phyloP scores from a whole-genome alignment of 2,329 filamentous ascomycete genomes.

The Zymoseptoria passerinii region DNA sequence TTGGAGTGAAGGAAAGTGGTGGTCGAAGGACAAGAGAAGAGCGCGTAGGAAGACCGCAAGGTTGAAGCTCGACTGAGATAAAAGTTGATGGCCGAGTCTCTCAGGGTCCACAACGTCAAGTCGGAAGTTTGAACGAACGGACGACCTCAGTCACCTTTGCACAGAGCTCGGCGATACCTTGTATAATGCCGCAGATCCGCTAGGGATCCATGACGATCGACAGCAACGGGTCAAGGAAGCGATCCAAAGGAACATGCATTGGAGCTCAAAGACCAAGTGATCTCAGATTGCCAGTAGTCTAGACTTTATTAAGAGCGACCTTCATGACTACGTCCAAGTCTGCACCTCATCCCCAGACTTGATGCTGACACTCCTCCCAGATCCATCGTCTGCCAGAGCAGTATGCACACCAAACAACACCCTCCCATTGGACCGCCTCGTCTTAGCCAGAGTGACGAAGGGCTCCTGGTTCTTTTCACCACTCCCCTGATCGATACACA shows the following conservation, averaged over 20 bases:
- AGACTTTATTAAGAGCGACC: not conserved
- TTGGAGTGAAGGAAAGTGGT: not conserved
- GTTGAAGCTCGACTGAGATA: not conserved
- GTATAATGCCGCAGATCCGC: too few species aligned
- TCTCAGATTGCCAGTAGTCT: too few species aligned
- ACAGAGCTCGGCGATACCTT: too few species aligned
- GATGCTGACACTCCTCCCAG: conserved; percentile 3
- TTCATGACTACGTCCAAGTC: conserved; percentile 2
- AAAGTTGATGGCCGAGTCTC: not conserved
- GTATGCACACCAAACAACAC: conserved; percentile 83
- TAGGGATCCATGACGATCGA: too few species aligned
- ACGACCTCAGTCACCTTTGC: too few species aligned
- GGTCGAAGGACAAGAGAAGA: not conserved
- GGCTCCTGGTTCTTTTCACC: conserved; percentile 74
- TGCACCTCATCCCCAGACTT: conserved; percentile 15
- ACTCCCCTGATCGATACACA: conserved; percentile 82
- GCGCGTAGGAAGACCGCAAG: not conserved
- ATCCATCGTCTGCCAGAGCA: conserved; percentile 7
- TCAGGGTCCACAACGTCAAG: not conserved
- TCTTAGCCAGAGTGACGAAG: conserved; percentile 80
- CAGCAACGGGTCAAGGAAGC: too few species aligned
- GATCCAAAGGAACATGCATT: too few species aligned
- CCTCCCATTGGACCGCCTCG: conserved; percentile 71
- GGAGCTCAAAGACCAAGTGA: too few species aligned
- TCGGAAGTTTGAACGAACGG: too few species aligned